phyloP scores from a whole-genome alignment of 1,139 yeast genomes.

The Suhomyces terraborum region DNA sequence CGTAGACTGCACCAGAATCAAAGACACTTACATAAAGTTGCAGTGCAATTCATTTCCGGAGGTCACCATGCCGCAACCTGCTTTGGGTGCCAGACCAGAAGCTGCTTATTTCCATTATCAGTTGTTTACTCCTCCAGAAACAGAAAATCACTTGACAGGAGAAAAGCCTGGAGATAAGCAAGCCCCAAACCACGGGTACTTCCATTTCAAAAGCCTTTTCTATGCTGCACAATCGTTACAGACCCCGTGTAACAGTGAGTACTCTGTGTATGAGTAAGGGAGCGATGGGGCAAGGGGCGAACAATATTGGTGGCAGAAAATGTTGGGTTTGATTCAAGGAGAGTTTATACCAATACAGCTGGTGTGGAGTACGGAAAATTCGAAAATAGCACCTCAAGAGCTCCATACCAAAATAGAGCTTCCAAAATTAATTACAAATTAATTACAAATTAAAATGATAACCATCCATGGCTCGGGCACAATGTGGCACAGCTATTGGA shows the following conservation, averaged over 20 bases:
- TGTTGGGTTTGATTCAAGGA: no score
- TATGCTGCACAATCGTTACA: slow-evolving; percentile 4
- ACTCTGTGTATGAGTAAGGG: slow-evolving; percentile 1
- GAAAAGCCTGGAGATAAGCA: neutral
- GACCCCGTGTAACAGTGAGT: slow-evolving; percentile 12
- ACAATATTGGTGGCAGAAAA: no score
- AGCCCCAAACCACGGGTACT: slow-evolving; percentile 2
- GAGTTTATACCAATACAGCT: no score
- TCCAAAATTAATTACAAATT: no score
- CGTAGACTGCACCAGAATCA: neutral
- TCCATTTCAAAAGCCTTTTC: slow-evolving; percentile 4
- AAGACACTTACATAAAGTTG: neutral
- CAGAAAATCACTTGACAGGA: slow-evolving; percentile 5
- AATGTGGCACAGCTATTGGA: no score
- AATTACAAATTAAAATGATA: no score
- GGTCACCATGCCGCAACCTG: neutral
- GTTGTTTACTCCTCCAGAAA: slow-evolving; percentile 15
- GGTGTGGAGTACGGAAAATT: no score
- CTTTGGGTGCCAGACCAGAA: neutral
- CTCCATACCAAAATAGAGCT: no score
- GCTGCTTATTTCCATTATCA: slow-evolving; percentile 4
- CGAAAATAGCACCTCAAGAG: no score
- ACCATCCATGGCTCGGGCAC: no score
- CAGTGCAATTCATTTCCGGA: neutral
- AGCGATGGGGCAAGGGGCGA: no score